Evolutionary conservation across 441 rosid species (phyloP), one percentile per base, ranked within the genome.

Genomic region (Biscutella auriculata): DNA sequence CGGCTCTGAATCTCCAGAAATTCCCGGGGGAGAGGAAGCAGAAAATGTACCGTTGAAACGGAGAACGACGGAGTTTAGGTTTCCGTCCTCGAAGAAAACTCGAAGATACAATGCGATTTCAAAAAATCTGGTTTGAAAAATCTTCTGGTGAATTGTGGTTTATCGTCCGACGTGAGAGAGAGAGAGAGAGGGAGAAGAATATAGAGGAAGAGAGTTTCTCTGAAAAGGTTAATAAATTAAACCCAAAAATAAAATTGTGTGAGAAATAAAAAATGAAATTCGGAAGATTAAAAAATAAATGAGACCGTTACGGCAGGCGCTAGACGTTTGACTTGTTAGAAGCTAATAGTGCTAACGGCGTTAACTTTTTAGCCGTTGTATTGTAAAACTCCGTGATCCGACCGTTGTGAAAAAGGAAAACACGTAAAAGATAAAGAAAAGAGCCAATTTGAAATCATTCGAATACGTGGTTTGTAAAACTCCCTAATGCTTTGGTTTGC

Each of bases 231-330:
- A 43, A 66, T 19, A 19, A 19, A 53, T 25, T 49, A 25, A 17
- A 1, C 4, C 4, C 4, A 19, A 19, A 35, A 56, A n/a, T 28
- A 14, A 46, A 8, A 19, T 19, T 19, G 23, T 19, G 23, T 19
- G 43, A 13, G 16, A 8, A 5, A 19, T 5, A 21, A 26, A 65
- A 40, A 48, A 40, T 15, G 21, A 46, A 50, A 23, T 8, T 26
- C 4, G 34, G 35, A 30, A 46, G 53, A 52, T 43, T 42, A 35
- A 5, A 32, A 55, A 37, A 40, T 25, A 32, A 58, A 46, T 49
- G 15, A 54, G 41, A 50, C 70, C 73, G 73, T 68, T 68, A 68
- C 64, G 63, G 73, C 28, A 68, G 63, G 68, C 59, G 63, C 63
- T 27, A 42, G 28, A 19, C 54, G 67, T 62, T 62, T 68, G 72